phyloP scores from a whole-genome alignment of 2,329 filamentous ascomycete genomes.

The Aspergillus terreus region DNA sequence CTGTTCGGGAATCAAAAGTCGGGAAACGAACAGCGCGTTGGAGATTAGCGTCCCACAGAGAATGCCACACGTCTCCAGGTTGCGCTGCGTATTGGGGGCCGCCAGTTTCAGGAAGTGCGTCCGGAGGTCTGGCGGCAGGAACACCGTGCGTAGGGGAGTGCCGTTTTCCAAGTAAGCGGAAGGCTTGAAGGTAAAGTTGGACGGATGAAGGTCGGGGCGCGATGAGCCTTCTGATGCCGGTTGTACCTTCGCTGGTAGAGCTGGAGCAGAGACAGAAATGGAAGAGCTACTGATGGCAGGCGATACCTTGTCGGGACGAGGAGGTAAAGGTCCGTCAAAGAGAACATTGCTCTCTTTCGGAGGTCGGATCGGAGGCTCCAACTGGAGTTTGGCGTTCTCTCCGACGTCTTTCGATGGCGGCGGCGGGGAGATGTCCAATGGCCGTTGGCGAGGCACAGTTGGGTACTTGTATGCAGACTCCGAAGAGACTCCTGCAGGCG shows the following conservation, averaged over 20 bases:
- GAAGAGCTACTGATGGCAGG: conserved; percentile 5
- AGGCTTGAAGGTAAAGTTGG: conserved; percentile 74
- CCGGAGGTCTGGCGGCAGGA: conserved; percentile 75
- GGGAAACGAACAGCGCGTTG: conserved; percentile 87
- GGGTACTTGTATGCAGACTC: conserved; percentile 41
- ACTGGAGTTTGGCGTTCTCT: conserved; percentile 15
- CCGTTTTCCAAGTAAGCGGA: conserved; percentile 89
- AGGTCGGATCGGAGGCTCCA: conserved; percentile 35
- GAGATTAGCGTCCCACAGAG: conserved; percentile 86
- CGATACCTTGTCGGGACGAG: conserved; percentile 25
- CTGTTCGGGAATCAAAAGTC: conserved; percentile 87
- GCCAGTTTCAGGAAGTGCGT: conserved; percentile 71
- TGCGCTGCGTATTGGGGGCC: conserved; percentile 68
- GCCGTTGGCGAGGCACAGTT: conserved; percentile 36
- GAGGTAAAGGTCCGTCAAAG: conserved; percentile 19
- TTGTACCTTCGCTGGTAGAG: conserved; percentile 25
- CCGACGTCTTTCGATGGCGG: conserved; percentile 15
- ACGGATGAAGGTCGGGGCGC: conserved; percentile 32
- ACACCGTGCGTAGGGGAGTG: conserved; percentile 78
- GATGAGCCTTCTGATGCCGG: conserved; percentile 8
- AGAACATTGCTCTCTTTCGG: conserved; percentile 29
- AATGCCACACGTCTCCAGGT: conserved; percentile 93
- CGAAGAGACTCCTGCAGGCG: conserved; percentile 16
- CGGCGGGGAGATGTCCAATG: conserved; percentile 20
- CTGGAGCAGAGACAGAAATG: conserved; percentile 13